Evolutionary conservation across 2,329 filamentous ascomycete species (phyloP).

Genomic region (Coniochaeta sp.): DNA sequence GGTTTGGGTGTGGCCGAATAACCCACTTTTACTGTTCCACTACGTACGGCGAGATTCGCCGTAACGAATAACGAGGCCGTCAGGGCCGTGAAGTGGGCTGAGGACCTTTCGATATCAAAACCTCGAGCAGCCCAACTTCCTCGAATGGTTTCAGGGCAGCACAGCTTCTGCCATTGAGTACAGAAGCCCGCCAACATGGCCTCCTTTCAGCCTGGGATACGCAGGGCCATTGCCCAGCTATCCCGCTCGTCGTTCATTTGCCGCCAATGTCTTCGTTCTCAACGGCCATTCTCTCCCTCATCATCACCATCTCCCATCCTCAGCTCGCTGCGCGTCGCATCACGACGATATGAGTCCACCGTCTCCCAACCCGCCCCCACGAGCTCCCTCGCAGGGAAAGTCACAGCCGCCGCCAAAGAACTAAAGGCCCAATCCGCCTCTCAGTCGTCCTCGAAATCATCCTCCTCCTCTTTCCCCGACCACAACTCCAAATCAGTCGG

Average conservation of each 20-base stretch:
- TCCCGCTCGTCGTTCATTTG: constrained; percentile 32
- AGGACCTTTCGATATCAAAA: neutral
- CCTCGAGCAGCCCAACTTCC: neutral
- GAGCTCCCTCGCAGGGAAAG: constrained; percentile 3
- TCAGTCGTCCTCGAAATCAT: constrained; percentile 23
- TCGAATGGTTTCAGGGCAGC: neutral
- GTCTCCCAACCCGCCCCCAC: neutral
- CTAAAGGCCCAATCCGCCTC: constrained; percentile 8
- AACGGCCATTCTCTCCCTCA: constrained; percentile 14
- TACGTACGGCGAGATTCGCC: neutral
- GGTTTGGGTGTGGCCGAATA: neutral
- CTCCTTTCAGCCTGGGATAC: constrained; percentile 20
- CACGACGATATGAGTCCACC: constrained; percentile 9
- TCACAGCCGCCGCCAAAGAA: neutral
- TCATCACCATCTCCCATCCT: constrained; percentile 26
- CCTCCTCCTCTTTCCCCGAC: constrained; percentile 43
- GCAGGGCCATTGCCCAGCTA: constrained; percentile 16
- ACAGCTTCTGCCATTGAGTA: constrained; percentile 9
- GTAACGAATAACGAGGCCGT: neutral
- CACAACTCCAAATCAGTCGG: constrained; percentile 70
- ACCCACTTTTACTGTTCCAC: neutral
- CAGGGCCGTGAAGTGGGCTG: neutral
- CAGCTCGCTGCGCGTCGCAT: constrained; percentile 20
- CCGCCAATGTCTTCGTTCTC: constrained; percentile 37
- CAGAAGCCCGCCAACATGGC: constrained; percentile 16